A percentile compares a stretch with the other conserved stretches of the same genome.
Conservation (phyloP, 805 yeast genomes). For the Yamadazyma insecticola region DNA sequence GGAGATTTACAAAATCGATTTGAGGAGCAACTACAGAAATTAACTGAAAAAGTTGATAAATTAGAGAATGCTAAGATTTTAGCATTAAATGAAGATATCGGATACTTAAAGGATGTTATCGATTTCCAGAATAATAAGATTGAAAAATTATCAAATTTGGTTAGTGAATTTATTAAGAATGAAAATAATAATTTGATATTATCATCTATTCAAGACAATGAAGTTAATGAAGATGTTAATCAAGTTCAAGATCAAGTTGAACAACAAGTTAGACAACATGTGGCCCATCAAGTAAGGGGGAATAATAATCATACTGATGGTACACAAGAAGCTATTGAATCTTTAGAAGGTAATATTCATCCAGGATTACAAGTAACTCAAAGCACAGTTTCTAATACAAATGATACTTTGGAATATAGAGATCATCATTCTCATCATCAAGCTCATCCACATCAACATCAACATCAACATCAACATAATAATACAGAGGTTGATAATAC, state of each 20-base stretch:
- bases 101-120: constrained; percentile 30
- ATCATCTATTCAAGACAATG: constrained; percentile 12
- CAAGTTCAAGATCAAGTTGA: constrained; percentile 19
- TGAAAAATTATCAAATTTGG: constrained; percentile 31
- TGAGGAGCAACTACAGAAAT: constrained; percentile 8
- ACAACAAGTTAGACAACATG: constrained; percentile 17
- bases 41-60: constrained; percentile 12
- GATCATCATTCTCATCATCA: constrained; percentile 16
- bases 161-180: constrained; percentile 28
- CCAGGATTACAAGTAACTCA: constrained; percentile 29
- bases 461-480: constrained; percentile 15
- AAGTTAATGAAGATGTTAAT: constrained; percentile 14
- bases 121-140: constrained; percentile 35
- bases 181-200: constrained; percentile 21
- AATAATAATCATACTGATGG: constrained; percentile 1
- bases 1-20: too few relatives aligned
- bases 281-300: constrained; percentile 3
- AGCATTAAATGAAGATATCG: constrained; percentile 26
- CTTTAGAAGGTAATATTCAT: constrained; percentile 34
- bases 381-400: too few relatives aligned
- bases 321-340: constrained; percentile 9
- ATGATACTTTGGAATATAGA: too few relatives aligned
- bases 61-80: constrained; percentile 26
- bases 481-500: constrained; percentile 2
- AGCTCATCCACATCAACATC: constrained; percentile 5